Evolutionary conservation across 495 filamentous ascomycete species (phyloP), one percentile per base, ranked within the genome.

Genomic region (Penicillium diatomitis): DNA sequence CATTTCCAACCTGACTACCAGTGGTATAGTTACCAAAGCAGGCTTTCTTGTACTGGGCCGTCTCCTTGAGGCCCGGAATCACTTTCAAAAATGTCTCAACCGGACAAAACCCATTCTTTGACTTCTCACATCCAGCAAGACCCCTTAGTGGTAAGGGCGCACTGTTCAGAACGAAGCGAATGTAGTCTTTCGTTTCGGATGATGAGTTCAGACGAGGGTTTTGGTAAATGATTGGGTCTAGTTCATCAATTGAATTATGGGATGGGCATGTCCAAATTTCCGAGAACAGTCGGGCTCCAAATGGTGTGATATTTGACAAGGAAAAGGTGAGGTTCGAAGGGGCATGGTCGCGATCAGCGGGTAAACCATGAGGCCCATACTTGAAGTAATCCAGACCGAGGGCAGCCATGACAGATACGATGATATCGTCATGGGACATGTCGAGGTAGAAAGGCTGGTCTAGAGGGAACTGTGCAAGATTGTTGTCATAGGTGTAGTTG

Each of bases 261-360:
- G 47, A 8, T 8, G 65, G 65, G 44, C 63, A 66, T 8, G 51
- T 63, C 63, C 63, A 68, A 46, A 86, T 63, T 55, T 86, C 82
- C 9, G 84, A 82, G 53, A 84, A 76, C 3, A 87, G 62, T 4
- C 81, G 67, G 0, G 78, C 80, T 8, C 71, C 81, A 54, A 85
- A 87, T 4, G 82, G 81, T 30, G 76, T 74, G 28, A 87, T 58
- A 30, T 66, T 47, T 28, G 47, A 55, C 2, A 66, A 44, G 7
- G 37, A 34, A 44, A 68, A 68, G 7, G 45, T 59, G 2, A 55
- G 57, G 8, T 60, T 48, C 0, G 41, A 33, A 33, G 58, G 59
- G 8, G 60, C 60, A 42, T 81, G 75, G 40, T 72, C 71, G 10
- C 83, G 69, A 3, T 62, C 56, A 3, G 65, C 58, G 0, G 79